Percentiles rank a stretch among this genome's conserved stretches.
phyloP scores from a whole-genome alignment of 805 yeast species.

The Candida silvatica region DNA sequence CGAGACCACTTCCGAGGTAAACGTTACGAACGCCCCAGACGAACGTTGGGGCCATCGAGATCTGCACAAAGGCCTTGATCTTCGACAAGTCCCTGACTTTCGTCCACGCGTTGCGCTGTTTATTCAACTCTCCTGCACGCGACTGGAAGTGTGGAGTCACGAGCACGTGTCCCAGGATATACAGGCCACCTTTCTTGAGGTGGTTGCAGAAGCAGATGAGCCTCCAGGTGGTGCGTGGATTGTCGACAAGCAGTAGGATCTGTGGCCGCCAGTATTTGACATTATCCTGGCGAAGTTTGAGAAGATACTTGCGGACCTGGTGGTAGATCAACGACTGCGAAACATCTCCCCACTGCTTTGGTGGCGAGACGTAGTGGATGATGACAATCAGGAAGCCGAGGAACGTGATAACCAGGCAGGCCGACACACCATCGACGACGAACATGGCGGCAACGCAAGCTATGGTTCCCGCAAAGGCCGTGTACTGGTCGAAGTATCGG shows the following conservation, averaged over 20 bases:
- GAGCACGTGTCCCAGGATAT: constrained; percentile 87
- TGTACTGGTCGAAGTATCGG: constrained; percentile 70
- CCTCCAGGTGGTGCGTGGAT: constrained; percentile 89
- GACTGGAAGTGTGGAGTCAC: constrained; percentile 54
- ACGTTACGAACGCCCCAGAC: constrained; percentile 96
- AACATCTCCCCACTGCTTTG: constrained; percentile 97
- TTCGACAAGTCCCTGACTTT: constrained; percentile 68
- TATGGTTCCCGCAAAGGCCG: constrained; percentile 72
- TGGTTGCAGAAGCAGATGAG: constrained; percentile 89
- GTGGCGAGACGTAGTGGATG: constrained; percentile 88
- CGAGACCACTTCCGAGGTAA: constrained; percentile 89
- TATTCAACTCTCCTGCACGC: constrained; percentile 58
- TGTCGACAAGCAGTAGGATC: constrained; percentile 76
- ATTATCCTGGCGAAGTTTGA: constrained; percentile 80
- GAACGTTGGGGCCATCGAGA: constrained; percentile 77
- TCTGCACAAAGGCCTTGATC: constrained; percentile 90
- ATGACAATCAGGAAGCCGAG: constrained; percentile 59
- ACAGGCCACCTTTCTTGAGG: constrained; percentile 90
- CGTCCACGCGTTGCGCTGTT: constrained; percentile 76
- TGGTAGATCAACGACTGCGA: constrained; percentile 93
- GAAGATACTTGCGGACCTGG: constrained; percentile 86
- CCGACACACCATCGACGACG: constrained; percentile 87
- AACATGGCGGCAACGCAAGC: constrained; percentile 81
- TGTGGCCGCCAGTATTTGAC: constrained; percentile 99
- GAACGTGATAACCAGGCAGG: constrained; percentile 62